A percentile compares a stretch with the other conserved stretches of the same genome.
These are phyloP conservation scores for Trametes sanguinea DNA, from an alignment of 768 basidiomycete species.

Conservation along the genomic window DNA sequence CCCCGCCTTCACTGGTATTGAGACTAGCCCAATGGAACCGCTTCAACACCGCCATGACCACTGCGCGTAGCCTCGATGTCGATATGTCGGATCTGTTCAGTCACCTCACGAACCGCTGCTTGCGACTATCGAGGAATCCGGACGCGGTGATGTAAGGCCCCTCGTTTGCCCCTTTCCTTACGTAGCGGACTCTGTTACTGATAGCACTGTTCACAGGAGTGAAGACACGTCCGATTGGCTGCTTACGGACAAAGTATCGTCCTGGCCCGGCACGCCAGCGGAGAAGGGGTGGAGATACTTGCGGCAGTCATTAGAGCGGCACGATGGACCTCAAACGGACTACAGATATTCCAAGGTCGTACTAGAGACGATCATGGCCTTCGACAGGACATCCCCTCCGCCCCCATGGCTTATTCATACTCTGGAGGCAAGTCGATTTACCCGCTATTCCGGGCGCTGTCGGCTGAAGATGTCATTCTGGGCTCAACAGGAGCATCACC, in stretches of 20 bases:
- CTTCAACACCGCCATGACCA: conserved; percentile 77
- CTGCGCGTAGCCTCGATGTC: conserved; percentile 72
- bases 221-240: conserved; percentile 83
- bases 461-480: conserved; percentile 1
- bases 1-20: conserved; percentile 68
- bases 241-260: conserved; percentile 72
- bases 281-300: conserved; percentile 90
- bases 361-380: conserved; percentile 73
- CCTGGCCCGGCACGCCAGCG: conserved; percentile 80
- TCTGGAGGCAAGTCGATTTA: conserved; percentile 56
- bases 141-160: conserved; percentile 56
- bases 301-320: conserved; percentile 72
- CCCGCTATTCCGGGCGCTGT: conserved; percentile 1
- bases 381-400: conserved; percentile 59
- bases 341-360: conserved; percentile 75
- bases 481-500: conserved; percentile 59
- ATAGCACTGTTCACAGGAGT: conserved; percentile 45
- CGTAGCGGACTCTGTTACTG: conserved; percentile 2
- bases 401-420: conserved; percentile 84
- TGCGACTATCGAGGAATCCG: conserved; percentile 68
- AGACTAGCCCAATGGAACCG: conserved; percentile 76
- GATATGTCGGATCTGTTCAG: conserved; percentile 90
- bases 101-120: conserved; percentile 73
- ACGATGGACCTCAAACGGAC: conserved; percentile 73
- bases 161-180: conserved; percentile 13